These are phyloP conservation scores for Psophocarpus tetragonolobus DNA, from an alignment of 306 rosid species.

Conservation along the genomic window DNA sequence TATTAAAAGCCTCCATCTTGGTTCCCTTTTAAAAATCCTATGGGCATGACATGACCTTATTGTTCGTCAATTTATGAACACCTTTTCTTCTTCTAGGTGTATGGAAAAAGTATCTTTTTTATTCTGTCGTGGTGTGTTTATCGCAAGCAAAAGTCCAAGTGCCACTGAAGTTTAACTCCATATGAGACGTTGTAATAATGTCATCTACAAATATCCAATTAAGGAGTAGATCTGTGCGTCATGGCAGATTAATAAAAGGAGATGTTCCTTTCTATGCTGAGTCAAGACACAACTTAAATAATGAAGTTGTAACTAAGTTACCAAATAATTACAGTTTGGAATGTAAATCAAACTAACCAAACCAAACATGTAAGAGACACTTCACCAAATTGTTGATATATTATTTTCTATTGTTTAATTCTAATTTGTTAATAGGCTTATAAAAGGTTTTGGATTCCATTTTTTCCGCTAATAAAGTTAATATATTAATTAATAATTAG, in stretches of 20 bases:
- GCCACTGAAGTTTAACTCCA: neutral
- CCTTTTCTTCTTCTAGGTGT: neutral
- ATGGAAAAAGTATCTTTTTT: neutral
- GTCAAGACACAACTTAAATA: conserved; percentile 20
- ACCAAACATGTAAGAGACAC: conserved; percentile 1
- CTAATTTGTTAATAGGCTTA: no score
- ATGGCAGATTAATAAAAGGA: neutral
- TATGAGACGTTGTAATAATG: neutral
- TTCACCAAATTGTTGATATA: conserved; percentile 22
- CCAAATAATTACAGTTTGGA: conserved; percentile 3
- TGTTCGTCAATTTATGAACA: neutral
- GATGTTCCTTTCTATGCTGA: conserved; percentile 32
- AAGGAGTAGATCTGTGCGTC: neutral
- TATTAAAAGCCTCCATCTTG: neutral
- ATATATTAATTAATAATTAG: no score
- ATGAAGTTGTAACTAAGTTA: neutral
- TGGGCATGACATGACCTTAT: neutral
- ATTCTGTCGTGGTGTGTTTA: neutral
- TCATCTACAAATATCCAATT: conserved; percentile 18
- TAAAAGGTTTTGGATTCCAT: no score
- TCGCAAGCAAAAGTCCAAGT: neutral
- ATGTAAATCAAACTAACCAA: neutral
- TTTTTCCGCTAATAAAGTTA: no score
- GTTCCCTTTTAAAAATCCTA: neutral
- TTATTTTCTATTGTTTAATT: no score